Base-by-base conservation (phyloP, 2,329 filamentous ascomycete genomes). In the Ilyonectria mors-panacis region DNA sequence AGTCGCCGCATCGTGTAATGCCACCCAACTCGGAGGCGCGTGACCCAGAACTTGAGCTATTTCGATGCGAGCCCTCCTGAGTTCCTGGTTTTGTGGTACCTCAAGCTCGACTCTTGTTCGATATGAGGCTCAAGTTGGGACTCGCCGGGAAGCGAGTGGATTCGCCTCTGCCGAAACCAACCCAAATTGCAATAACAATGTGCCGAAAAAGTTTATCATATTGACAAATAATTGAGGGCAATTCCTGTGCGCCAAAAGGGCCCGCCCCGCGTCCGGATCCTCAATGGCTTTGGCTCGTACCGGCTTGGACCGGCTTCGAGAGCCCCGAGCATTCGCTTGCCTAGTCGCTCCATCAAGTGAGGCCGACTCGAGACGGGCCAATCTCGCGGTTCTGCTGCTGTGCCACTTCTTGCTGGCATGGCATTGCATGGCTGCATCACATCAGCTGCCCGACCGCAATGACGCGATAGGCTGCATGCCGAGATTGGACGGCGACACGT, bases 371-470 rank as follows among this genome's bases (percentile, higher is more conserved):
- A 68, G 60, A 66, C 65, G 71, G 61, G 65, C 73, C 70, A 75
- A 73, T 75, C 66, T 69, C 63, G 62, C 58, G 59, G 64, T 65
- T 66, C 56, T 69, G 48, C 48, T 33, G 65, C 73, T 71, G 72
- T 73, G 72, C 70, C 73, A 68, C 72, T 67, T 68, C 58, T 62
- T 35, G 69, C 57, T 70, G 67, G 69, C 71, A 73, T 70, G 59
- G 70, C 71, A 75, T 76, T 71, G 72, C 73, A 70, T 70, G 53
- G 60, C 65, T 75, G 73, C 73, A 75, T 63, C 67, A 66, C 71
- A 76, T 75, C 73, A 75, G 73, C 69, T 75, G 73, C 66, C 66
- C 66, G 68, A 55, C 65, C 53, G 57, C 30, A 69, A 75, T 75
- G 73, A 75, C 73, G 73, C 73, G 73, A 75, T 72, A 63, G 61